phyloP scores from a whole-genome alignment of 768 basidiomycete species.

The Lepiota brunneoincarnata region DNA sequence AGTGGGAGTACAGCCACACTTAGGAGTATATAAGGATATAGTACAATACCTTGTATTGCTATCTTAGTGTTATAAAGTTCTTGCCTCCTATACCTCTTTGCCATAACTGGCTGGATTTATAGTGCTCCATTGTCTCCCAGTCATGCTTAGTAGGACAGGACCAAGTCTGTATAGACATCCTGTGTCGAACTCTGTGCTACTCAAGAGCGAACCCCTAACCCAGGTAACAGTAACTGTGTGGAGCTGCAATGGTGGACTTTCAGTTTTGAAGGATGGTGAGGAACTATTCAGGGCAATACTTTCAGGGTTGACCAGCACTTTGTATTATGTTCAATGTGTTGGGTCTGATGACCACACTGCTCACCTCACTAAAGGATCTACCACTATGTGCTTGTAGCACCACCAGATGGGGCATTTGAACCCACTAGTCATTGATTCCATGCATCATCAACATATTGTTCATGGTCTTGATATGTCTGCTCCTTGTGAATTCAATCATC shows the following conservation, averaged over 20 bases:
- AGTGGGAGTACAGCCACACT: too few relatives aligned
- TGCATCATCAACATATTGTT: conserved; percentile 20
- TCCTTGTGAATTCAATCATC: conserved; percentile 11
- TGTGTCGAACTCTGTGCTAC: too few relatives aligned
- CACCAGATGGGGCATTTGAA: conserved; percentile 22
- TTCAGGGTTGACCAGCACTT: background rate
- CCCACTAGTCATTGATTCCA: conserved; percentile 14
- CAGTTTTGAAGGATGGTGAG: background rate
- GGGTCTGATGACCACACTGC: too few relatives aligned
- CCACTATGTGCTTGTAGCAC: conserved; percentile 20
- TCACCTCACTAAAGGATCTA: conserved; percentile 5
- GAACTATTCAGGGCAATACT: conserved; percentile 3
- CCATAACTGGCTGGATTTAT: too few relatives aligned
- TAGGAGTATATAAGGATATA: too few relatives aligned
- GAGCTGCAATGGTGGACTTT: conserved; percentile 2
- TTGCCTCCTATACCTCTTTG: too few relatives aligned
- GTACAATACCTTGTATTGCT: too few relatives aligned
- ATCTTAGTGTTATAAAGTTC: too few relatives aligned
- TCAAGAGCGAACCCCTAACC: too few relatives aligned
- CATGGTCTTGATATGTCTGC: conserved; percentile 20
- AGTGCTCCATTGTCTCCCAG: too few relatives aligned
- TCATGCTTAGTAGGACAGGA: too few relatives aligned
- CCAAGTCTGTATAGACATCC: too few relatives aligned
- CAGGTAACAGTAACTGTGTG: conserved; percentile 1
- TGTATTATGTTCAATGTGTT: conserved; percentile 13